phyloP scores from a whole-genome alignment of 192 early-diverging fungal species.

The Backusella psychrophila region DNA sequence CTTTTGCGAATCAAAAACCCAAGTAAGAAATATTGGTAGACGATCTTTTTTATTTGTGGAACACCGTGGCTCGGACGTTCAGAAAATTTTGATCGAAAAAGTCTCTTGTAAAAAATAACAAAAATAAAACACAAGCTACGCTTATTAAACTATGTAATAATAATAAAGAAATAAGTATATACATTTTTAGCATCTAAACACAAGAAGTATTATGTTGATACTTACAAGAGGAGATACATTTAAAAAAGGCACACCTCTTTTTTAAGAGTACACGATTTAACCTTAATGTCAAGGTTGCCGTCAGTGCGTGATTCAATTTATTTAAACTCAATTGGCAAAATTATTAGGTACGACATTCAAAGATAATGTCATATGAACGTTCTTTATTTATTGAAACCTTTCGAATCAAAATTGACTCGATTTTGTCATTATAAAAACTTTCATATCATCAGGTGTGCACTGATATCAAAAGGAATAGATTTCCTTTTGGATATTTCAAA shows the following conservation, averaged over 20 bases:
- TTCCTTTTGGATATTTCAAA: not conserved
- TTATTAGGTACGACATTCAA: not conserved
- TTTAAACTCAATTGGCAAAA: not conserved
- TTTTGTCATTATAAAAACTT: not conserved
- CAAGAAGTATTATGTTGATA: too few species aligned
- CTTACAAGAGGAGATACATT: not conserved
- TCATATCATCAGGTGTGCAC: not conserved
- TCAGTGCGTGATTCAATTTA: conserved; percentile 6
- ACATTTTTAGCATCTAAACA: too few species aligned
- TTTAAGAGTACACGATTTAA: not conserved
- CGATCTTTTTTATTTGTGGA: not conserved
- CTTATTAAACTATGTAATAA: not conserved
- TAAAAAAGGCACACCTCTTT: not conserved
- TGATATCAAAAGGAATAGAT: not conserved
- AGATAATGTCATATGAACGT: not conserved
- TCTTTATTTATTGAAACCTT: not conserved
- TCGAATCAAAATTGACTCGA: not conserved
- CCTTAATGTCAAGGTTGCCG: not conserved
- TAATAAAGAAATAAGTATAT: too few species aligned
- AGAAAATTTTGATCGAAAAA: not conserved
- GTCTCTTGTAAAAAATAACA: too few species aligned
- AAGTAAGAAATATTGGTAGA: not conserved
- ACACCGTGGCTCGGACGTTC: not conserved
- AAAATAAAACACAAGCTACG: not conserved
- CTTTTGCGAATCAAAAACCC: too few species aligned